Percentiles rank a stretch among this genome's conserved stretches.
These are phyloP conservation scores for Backusella sp. DNA, from an alignment of 192 early-diverging fungal genomes.

Conservation along the genomic window DNA sequence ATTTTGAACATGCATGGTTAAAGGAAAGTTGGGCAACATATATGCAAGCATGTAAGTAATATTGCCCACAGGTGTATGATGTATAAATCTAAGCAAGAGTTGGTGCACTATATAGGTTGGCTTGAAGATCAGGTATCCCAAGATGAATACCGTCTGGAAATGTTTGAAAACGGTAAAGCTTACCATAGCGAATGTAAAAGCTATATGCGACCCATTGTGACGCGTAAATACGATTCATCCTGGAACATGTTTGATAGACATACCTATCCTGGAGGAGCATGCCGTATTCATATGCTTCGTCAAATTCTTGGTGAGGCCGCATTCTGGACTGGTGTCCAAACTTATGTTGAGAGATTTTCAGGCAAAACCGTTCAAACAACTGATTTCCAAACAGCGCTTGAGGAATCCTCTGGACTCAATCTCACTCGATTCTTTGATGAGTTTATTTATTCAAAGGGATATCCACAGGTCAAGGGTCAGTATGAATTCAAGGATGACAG, in stretches of 20 bases:
- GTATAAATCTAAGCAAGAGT: neutral
- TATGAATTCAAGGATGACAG: slow-evolving; percentile 60
- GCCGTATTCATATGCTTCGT: slow-evolving; percentile 53
- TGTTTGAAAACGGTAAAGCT: slow-evolving; percentile 27
- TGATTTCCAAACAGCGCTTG: slow-evolving; percentile 49
- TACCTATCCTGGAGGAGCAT: slow-evolving; percentile 53
- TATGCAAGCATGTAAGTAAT: slow-evolving; percentile 30
- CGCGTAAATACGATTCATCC: slow-evolving; percentile 43
- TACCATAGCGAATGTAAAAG: slow-evolving; percentile 23
- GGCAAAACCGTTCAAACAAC: slow-evolving; percentile 47
- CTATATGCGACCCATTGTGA: slow-evolving; percentile 49
- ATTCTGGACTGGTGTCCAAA: slow-evolving; percentile 47
- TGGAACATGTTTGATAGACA: slow-evolving; percentile 56
- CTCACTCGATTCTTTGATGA: slow-evolving; percentile 64
- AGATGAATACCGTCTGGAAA: slow-evolving; percentile 38
- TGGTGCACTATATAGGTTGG: slow-evolving; percentile 15
- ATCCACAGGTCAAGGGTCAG: slow-evolving; percentile 49
- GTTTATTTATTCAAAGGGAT: slow-evolving; percentile 65
- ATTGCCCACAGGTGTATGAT: neutral
- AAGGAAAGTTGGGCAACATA: slow-evolving; percentile 61
- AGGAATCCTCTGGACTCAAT: slow-evolving; percentile 55
- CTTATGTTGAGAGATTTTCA: slow-evolving; percentile 43
- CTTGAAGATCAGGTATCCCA: slow-evolving; percentile 34
- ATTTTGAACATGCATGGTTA: slow-evolving; percentile 61
- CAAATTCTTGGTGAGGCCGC: slow-evolving; percentile 42